Base-by-base conservation (phyloP, 805 yeast species). In the Kodamaea restingae region DNA sequence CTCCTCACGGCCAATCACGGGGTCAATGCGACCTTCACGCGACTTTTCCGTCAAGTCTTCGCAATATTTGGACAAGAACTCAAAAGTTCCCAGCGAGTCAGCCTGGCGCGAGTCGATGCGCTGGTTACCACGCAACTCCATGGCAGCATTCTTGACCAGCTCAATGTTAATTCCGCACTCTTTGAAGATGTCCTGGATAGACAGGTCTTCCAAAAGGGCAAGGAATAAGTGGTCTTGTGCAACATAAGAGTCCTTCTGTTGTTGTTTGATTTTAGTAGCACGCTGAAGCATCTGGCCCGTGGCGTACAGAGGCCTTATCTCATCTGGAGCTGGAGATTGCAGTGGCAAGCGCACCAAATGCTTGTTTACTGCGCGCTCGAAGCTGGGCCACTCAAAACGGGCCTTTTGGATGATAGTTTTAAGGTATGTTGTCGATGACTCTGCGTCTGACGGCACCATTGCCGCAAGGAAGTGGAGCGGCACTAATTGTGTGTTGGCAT, bases 1-100 rank as follows among this genome's bases (percentile, higher is more conserved):
- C 64, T 93, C 98, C 62, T 93, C 98, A 69, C 98, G 84, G 41
- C 98, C 98, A 58, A 93, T 93, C 32, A 93, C 98, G 3, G 98
- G 98, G 63, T 93, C 98, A 43, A 93, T 80, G 60, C 86, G 88
- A 57, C 98, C 98, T 57, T 84, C 81, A 48, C 95, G 73, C 8
- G 98, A 98, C 60, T 79, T 80, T 53, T 87, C 95, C 1, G 98
- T 93, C 72, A 93, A 76, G 61, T 93, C 97, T 49, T 84, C 77
- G 43, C 98, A 96, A 61, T 93, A 93, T 60, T 93, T 93, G 44
- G 76, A 67, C 52, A 93, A 70, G 54, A 87, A 93, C 60, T 93
- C 98, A 48, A 76, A 79, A 45, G 83, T 75, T 38, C 84, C 78
- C 10, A 91, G 84, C 4, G 97, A 82, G 58, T 91, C 98, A 3